phyloP scores from a whole-genome alignment of 2,329 filamentous ascomycete species.

The Beauveria rudraprayagi region DNA sequence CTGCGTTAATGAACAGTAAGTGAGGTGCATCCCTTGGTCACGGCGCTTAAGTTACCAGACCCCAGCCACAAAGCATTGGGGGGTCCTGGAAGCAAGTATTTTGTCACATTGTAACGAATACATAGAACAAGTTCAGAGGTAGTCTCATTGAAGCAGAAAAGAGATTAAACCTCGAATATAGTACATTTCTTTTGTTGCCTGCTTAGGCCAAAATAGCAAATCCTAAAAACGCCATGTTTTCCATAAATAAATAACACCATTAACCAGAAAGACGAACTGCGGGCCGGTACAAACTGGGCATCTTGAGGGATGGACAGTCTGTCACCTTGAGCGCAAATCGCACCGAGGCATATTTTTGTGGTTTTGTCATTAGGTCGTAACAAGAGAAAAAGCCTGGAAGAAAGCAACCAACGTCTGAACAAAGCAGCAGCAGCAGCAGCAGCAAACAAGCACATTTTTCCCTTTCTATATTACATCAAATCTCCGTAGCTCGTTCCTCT shows the following conservation, averaged over 20 bases:
- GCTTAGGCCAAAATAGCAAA: not conserved
- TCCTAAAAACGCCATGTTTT: slow-evolving; percentile 4
- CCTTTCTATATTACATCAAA: slow-evolving; percentile 8
- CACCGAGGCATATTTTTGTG: slow-evolving; percentile 1
- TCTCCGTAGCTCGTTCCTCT: slow-evolving; percentile 7
- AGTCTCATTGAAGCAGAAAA: not conserved
- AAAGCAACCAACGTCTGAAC: not conserved
- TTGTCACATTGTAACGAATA: not conserved
- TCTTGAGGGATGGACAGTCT: not conserved
- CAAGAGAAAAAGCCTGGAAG: slow-evolving; percentile 9
- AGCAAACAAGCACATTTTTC: slow-evolving; percentile 1
- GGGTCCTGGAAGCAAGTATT: not conserved
- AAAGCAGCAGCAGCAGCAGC: slow-evolving; percentile 6
- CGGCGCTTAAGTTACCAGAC: not conserved
- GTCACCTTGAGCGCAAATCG: not conserved
- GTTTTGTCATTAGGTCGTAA: slow-evolving; percentile 24
- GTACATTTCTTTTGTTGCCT: slow-evolving; percentile 7
- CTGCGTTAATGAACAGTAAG: not conserved
- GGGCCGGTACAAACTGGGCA: not conserved
- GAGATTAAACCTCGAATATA: not conserved
- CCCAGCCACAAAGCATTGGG: not conserved
- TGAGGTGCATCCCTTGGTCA: not conserved
- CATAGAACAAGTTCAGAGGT: not conserved
- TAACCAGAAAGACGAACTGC: not conserved
- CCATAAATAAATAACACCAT: slow-evolving; percentile 4